A percentile compares a stretch with the other conserved stretches of the same genome.
Evolutionary conservation across 2,329 filamentous ascomycete genomes (phyloP).

Genomic region (Cytospora paraplurivora): DNA sequence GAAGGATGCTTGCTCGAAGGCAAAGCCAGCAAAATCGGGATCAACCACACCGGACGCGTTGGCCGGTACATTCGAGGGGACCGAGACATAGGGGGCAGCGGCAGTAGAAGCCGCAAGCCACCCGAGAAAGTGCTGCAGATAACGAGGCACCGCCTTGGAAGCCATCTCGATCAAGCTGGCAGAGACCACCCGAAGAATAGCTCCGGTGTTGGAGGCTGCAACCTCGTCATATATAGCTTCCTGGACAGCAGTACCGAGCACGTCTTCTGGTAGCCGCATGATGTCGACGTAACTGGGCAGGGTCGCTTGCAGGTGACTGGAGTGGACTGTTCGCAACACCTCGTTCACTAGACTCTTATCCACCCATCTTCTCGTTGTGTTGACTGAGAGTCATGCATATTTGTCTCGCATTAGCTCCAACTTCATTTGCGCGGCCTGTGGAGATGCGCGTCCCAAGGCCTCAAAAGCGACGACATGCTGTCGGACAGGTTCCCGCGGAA

Average conservation of each 20-base stretch:
- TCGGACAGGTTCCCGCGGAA: background rate
- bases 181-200: background rate
- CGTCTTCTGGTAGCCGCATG: constrained; percentile 19
- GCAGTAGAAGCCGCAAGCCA: constrained; percentile 22
- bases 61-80: constrained; percentile 22
- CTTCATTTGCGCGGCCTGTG: background rate
- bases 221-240: constrained; percentile 2
- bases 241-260: background rate
- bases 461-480: background rate
- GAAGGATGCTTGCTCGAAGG: constrained; percentile 41
- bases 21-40: constrained; percentile 37
- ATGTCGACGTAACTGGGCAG: constrained; percentile 18
- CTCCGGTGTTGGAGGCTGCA: background rate
- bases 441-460: background rate
- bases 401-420: constrained; percentile 12
- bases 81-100: constrained; percentile 22
- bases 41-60: constrained; percentile 26
- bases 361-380: background rate
- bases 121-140: constrained; percentile 23
- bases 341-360: constrained; percentile 3
- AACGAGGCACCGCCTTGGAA: constrained; percentile 15
- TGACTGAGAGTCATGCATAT: constrained; percentile 8
- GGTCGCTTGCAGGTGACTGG: constrained; percentile 2
- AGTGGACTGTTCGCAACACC: background rate
- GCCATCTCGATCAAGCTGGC: constrained; percentile 9